phyloP scores from a whole-genome alignment of 2,329 filamentous ascomycete species.

The Fusarium mexicanum region DNA sequence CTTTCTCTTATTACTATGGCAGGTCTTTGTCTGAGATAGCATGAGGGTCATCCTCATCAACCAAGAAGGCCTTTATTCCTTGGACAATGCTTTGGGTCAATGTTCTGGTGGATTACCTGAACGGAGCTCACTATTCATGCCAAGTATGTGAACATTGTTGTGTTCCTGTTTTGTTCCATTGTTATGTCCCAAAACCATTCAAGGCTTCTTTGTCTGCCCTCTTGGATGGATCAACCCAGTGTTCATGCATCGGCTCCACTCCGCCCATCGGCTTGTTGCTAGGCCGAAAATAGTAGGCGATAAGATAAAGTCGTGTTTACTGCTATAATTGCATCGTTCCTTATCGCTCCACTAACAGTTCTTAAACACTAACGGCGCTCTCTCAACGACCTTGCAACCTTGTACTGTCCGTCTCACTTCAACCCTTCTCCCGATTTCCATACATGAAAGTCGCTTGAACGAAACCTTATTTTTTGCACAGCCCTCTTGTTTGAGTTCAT shows the following conservation, averaged over 20 bases:
- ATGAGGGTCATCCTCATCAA: not conserved
- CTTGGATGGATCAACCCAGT: not conserved
- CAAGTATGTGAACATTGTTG: not conserved
- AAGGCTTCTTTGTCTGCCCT: not conserved
- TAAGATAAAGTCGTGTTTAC: accelerated
- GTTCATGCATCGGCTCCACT: too few relatives aligned
- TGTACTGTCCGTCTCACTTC: not conserved
- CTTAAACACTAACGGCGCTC: not conserved
- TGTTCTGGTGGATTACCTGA: not conserved
- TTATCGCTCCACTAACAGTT: not conserved
- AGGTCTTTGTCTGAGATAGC: not conserved
- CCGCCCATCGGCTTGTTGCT: not conserved
- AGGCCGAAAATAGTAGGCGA: not conserved
- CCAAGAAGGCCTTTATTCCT: not conserved
- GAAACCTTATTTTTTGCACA: not conserved
- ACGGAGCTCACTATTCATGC: accelerated
- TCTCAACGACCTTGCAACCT: too few relatives aligned
- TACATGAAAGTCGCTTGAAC: not conserved
- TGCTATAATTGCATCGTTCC: accelerated
- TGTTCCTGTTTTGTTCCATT: not conserved
- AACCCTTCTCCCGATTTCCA: not conserved
- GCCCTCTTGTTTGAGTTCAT: accelerated
- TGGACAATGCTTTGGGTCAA: not conserved
- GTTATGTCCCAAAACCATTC: not conserved
- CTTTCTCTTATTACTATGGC: not conserved